Evolutionary conservation across 345 rosid species (phyloP).

Genomic region (Populus ilicifolia): DNA sequence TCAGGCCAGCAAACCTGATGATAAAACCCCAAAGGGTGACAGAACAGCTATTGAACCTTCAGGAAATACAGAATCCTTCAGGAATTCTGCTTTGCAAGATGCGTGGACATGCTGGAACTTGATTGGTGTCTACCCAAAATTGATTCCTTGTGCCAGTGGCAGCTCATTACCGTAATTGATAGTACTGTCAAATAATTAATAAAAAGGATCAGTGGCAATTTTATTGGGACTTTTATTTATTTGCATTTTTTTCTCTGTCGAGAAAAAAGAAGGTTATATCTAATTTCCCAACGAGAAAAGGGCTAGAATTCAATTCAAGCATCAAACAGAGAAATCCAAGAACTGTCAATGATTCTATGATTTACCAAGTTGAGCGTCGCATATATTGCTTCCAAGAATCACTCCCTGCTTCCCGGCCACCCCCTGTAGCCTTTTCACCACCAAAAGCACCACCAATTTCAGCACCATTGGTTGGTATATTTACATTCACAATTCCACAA

Average conservation of each 20-base stretch:
- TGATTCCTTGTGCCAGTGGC: constrained; percentile 96
- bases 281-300: neutral
- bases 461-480: constrained; percentile 97
- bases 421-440: constrained; percentile 94
- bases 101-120: constrained; percentile 8
- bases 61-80: neutral
- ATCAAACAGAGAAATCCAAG: neutral
- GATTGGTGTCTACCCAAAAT: constrained; percentile 53
- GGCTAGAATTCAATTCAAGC: neutral
- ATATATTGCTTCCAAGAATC: constrained; percentile 99
- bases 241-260: neutral
- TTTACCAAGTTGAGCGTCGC: constrained; percentile 95
- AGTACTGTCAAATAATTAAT: constrained; percentile 47
- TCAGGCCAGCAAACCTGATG: neutral
- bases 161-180: constrained; percentile 89
- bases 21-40: neutral
- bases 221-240: neutral
- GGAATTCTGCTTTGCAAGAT: neutral
- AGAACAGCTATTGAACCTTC: constrained; percentile 9
- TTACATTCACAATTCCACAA: constrained; percentile 90
- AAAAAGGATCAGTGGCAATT: neutral
- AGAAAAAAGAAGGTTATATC: neutral
- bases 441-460: constrained; percentile 98
- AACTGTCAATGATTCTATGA: neutral
- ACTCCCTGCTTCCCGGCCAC: constrained; percentile 98